Conservation (phyloP, 805 yeast genomes). For the Ogataea angusta region DNA sequence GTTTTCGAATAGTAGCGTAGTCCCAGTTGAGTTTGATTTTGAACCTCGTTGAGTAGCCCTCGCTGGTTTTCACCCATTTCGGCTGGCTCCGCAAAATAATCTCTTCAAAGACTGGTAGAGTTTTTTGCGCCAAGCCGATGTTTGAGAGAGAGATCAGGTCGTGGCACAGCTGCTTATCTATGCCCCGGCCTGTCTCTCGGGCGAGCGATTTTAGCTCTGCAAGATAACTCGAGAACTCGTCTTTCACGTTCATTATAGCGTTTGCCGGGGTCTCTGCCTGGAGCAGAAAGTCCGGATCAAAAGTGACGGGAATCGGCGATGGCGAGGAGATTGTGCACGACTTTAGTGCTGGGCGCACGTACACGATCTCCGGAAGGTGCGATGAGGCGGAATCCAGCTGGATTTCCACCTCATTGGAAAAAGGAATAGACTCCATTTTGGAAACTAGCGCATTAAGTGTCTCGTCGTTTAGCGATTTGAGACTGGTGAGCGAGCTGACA, state of each 20-base stretch:
- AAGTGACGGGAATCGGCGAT: slow-evolving; percentile 18
- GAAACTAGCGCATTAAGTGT: slow-evolving; percentile 1
- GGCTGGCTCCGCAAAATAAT: slow-evolving; percentile 14
- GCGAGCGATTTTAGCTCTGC: slow-evolving; percentile 16
- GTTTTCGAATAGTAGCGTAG: slow-evolving; percentile 10
- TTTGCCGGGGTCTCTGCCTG: slow-evolving; percentile 15
- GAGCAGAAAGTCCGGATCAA: slow-evolving; percentile 17
- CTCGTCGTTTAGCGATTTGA: slow-evolving; percentile 2
- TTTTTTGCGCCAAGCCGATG: slow-evolving; percentile 14
- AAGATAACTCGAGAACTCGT: slow-evolving; percentile 14
- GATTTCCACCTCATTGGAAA: slow-evolving; percentile 16
- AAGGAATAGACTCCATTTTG: slow-evolving; percentile 5
- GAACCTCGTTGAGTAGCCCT: slow-evolving; percentile 13
- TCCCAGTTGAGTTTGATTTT: slow-evolving; percentile 18
- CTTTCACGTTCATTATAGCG: slow-evolving; percentile 13
- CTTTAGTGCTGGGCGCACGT: slow-evolving; percentile 15
- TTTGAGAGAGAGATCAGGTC: slow-evolving; percentile 24
- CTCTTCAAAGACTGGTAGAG: slow-evolving; percentile 19
- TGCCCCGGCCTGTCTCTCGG: slow-evolving; percentile 19
- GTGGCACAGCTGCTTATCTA: slow-evolving; percentile 23
- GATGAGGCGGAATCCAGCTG: slow-evolving; percentile 14
- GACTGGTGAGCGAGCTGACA: slow-evolving; percentile 11
- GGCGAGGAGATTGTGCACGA: slow-evolving; percentile 21
- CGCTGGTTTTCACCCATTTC: slow-evolving; percentile 15
- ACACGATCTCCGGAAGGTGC: slow-evolving; percentile 15